Base-by-base conservation (phyloP, 805 yeast genomes). In the Danielozyma ontarioensis region DNA sequence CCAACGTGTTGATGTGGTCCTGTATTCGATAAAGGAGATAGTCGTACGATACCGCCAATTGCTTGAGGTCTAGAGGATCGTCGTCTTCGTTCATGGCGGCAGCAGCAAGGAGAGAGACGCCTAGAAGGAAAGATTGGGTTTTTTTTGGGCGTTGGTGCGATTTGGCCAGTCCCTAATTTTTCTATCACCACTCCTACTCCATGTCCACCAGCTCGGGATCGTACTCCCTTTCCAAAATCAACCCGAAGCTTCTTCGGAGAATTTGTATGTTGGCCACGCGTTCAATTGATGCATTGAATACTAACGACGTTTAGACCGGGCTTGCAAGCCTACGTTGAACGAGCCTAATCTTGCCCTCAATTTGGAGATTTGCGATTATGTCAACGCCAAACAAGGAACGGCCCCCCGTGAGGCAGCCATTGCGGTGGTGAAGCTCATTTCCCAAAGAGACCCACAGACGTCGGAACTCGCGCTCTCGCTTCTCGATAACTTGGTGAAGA, bases 341-440 rank as follows among this genome's bases (percentile, higher is more conserved):
- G 96, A 90, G 62, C 97, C 98, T 4, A 90, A 93, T 52, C 70
- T 89, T 37, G 85, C 87, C 3, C 63, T 88, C 41, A 93, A 90
- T 55, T 63, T 93, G 46, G 97, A 90, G 54, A 89, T 93, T 39
- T 90, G 97, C 40, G 99, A 93, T 59, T 73, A 82, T 49, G 79
- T 93, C 57, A 93, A 93, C 54, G 89, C 83, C 35, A 90, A 90
- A 52, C 95, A 89, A 63, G 97, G 95, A 17, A 73, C 76, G 13
- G 69, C 85, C 8, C 96, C 97, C 2, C 72, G 96, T 40, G 97
- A 90, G 52, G 97, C 97, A 3, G 94, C 95, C 4, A 72, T 79
- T 41, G 80, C 89, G 4, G 79, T 89, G 41, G 97, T 83, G 34
- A 81, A 80, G 51, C 68, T 87, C 41, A 76, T 90, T 53, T 84